phyloP scores from a whole-genome alignment of 768 basidiomycete species.

The Hericium alpestre region DNA sequence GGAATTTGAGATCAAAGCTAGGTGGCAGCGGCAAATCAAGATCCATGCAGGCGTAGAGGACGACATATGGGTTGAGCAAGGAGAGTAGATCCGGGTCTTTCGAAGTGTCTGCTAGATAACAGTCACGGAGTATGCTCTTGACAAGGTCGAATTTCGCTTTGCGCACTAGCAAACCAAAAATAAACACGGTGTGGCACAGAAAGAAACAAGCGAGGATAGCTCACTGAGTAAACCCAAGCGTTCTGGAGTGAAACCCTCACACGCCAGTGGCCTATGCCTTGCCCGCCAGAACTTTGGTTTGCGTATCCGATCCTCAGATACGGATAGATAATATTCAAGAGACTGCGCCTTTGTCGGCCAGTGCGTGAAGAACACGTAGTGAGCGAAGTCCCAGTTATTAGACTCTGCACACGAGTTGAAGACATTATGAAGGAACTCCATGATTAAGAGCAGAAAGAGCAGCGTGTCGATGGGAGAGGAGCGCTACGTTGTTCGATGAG shows the following conservation, averaged over 20 bases:
- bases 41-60: slow-evolving; percentile 12
- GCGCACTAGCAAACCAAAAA: not conserved
- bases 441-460: no score
- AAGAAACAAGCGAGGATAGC: not conserved
- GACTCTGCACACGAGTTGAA: not conserved
- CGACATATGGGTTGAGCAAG: slow-evolving; percentile 10
- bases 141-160: not conserved
- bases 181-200: not conserved
- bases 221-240: not conserved
- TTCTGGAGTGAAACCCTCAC: not conserved
- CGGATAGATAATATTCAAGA: not conserved
- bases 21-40: slow-evolving; percentile 8
- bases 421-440: not conserved
- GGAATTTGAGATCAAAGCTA: slow-evolving; percentile 8
- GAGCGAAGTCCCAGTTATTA: not conserved
- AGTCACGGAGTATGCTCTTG: not conserved
- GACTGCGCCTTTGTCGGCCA: not conserved
- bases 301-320: not conserved
- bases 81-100: not conserved
- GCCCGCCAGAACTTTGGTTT: not conserved
- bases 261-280: not conserved
- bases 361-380: not conserved
- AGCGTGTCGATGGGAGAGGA: no score
- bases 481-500: no score
- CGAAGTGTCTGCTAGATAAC: not conserved